Evolutionary conservation across 495 filamentous ascomycete genomes (phyloP).

Genomic region (Aspergillus nanangensis): DNA sequence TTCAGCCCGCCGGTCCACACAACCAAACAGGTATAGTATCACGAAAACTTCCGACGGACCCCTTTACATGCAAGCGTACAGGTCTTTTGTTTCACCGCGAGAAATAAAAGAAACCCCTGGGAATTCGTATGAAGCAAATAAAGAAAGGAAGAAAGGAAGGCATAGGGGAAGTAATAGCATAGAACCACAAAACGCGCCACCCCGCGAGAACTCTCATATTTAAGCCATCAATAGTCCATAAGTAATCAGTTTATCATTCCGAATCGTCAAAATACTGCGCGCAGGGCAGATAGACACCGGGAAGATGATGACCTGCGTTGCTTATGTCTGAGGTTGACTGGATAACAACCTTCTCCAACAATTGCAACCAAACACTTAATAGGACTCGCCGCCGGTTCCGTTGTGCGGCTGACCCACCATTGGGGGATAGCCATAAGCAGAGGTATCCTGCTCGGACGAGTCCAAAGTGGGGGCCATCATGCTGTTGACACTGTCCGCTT

Average conservation of each 20-base stretch:
- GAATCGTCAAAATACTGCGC: constrained; percentile 9
- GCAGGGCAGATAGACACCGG: constrained; percentile 5
- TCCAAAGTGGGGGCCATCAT: constrained; percentile 59
- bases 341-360: too few relatives aligned
- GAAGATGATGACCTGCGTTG: too few relatives aligned
- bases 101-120: too few relatives aligned
- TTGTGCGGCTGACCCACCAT: constrained; percentile 63
- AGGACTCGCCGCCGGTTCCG: constrained; percentile 55
- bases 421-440: constrained; percentile 59
- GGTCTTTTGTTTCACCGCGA: constrained; percentile 1
- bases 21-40: too few relatives aligned
- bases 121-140: constrained; percentile 1
- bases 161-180: too few relatives aligned
- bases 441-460: constrained; percentile 51
- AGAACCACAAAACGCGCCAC: too few relatives aligned
- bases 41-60: too few relatives aligned
- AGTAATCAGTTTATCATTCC: constrained; percentile 12
- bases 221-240: constrained; percentile 16
- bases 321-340: too few relatives aligned
- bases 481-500: constrained; percentile 53
- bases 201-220: too few relatives aligned
- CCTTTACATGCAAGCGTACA: constrained; percentile 7
- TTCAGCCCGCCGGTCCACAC: neutral
- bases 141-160: neutral
- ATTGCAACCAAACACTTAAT: too few relatives aligned